Evolutionary conservation across 192 early-diverging fungal species (phyloP).

Genomic region (Rhizophagus sp.): DNA sequence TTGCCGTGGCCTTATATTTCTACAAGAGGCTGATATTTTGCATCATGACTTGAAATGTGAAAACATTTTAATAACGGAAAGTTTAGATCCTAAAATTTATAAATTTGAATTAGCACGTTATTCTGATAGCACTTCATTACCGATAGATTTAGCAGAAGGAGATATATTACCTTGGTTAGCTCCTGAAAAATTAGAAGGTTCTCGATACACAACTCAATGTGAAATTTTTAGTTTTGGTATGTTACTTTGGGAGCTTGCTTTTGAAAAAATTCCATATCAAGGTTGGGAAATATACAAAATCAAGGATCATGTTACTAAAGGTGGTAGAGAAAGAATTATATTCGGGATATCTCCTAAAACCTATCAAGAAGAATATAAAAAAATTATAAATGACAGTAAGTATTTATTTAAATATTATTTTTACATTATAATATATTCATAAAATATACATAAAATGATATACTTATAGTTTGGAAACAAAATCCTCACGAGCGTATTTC

Average conservation of each 20-base stretch:
- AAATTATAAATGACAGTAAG: too few species aligned
- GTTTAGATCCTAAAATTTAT: slow-evolving; percentile 11
- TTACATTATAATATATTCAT: too few species aligned
- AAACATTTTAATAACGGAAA: slow-evolving; percentile 11
- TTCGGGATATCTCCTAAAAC: too few species aligned
- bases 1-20: slow-evolving; percentile 22
- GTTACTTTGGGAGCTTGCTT: background rate
- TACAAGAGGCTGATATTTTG: slow-evolving; percentile 2
- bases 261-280: background rate
- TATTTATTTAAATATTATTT: too few species aligned
- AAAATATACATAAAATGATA: too few species aligned
- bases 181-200: slow-evolving; percentile 5
- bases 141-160: too few species aligned
- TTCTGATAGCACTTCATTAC: too few species aligned
- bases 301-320: background rate
- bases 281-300: background rate
- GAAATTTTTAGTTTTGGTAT: background rate
- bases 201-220: background rate
- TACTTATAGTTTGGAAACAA: too few species aligned
- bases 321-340: background rate
- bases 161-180: background rate
- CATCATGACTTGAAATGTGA: slow-evolving; percentile 30
- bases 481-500: too few species aligned
- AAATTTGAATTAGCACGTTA: slow-evolving; percentile 2
- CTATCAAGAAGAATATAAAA: too few species aligned